Conservation (phyloP, 1,139 yeast species). For the Lodderomyces theae region DNA sequence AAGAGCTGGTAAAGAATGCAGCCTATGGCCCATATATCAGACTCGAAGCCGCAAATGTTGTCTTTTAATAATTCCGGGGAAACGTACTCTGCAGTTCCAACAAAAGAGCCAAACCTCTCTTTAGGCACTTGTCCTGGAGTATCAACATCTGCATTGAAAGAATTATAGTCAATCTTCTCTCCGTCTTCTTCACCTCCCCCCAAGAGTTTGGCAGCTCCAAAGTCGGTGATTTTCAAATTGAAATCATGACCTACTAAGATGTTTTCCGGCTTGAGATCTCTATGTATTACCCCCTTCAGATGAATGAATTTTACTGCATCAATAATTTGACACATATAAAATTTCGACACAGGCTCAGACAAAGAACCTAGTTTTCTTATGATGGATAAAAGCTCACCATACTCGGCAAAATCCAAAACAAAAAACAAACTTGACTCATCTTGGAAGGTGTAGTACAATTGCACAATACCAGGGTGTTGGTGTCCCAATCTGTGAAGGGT, state of each 20-base stretch:
- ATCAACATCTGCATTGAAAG: conserved; percentile 15
- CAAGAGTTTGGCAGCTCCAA: conserved; percentile 91
- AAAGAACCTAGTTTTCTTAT: conserved; percentile 77
- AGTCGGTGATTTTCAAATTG: conserved; percentile 91
- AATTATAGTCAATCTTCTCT: conserved; percentile 39
- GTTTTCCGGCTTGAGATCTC: conserved; percentile 96
- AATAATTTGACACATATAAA: conserved; percentile 72
- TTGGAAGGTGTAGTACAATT: conserved; percentile 74
- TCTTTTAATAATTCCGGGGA: conserved; percentile 88
- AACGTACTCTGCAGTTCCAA: conserved; percentile 66
- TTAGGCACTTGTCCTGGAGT: conserved; percentile 2
- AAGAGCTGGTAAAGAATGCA: conserved; percentile 91
- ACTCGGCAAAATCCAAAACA: conserved; percentile 75
- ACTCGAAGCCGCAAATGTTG: conserved; percentile 79
- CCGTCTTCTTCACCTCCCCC: conserved; percentile 40
- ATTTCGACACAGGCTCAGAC: conserved; percentile 72
- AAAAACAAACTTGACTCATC: conserved; percentile 71
- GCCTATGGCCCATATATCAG: conserved; percentile 97
- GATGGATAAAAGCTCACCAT: conserved; percentile 69
- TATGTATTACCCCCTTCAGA: conserved; percentile 78
- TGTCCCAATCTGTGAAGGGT: conserved; percentile 70
- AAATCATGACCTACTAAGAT: conserved; percentile 75
- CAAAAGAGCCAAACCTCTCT: conserved; percentile 69
- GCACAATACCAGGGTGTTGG: conserved; percentile 65
- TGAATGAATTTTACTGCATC: conserved; percentile 90